Evolutionary conservation across 2,329 filamentous ascomycete genomes (phyloP).

Genomic region (Diaporthe ilicicola): DNA sequence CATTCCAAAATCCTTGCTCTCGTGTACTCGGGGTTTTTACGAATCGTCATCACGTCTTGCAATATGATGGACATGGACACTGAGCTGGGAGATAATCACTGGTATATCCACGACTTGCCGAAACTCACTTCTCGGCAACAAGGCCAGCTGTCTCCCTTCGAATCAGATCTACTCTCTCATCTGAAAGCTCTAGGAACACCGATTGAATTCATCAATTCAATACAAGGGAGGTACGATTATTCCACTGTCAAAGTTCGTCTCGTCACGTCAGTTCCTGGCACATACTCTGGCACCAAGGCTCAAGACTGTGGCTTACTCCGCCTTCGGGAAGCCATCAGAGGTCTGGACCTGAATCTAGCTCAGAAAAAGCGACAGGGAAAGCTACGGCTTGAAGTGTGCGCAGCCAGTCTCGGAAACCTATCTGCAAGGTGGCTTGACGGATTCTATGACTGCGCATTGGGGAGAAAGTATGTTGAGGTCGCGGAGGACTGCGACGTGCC

Average conservation of each 20-base stretch:
- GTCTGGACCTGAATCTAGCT: constrained; percentile 30
- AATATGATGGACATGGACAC: constrained; percentile 42
- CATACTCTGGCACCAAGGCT: constrained; percentile 33
- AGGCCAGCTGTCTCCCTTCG: constrained; percentile 31
- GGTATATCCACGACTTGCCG: constrained; percentile 41
- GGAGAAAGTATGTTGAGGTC: constrained; percentile 29
- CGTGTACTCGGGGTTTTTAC: constrained; percentile 37
- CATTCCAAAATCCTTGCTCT: constrained; percentile 39
- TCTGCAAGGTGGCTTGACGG: constrained; percentile 37
- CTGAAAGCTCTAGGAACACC: constrained; percentile 36
- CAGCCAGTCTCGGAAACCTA: constrained; percentile 38
- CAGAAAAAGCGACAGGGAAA: constrained; percentile 29
- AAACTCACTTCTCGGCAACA: constrained; percentile 10
- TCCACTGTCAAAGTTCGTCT: constrained; percentile 37
- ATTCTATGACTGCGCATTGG: constrained; percentile 37
- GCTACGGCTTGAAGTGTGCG: constrained; percentile 37
- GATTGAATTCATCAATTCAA: constrained; percentile 35
- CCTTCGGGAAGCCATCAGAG: constrained; percentile 33
- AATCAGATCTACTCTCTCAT: constrained; percentile 35
- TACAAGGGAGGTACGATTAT: constrained; percentile 38
- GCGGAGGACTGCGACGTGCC: constrained; percentile 30
- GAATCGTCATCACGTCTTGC: constrained; percentile 39
- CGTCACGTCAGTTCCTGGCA: constrained; percentile 38
- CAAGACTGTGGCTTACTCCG: constrained; percentile 38
- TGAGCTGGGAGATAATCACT: constrained; percentile 39